These are phyloP conservation scores for Gentiana straminea DNA, from an alignment of 257 asterid genomes.

Conservation along the genomic window DNA sequence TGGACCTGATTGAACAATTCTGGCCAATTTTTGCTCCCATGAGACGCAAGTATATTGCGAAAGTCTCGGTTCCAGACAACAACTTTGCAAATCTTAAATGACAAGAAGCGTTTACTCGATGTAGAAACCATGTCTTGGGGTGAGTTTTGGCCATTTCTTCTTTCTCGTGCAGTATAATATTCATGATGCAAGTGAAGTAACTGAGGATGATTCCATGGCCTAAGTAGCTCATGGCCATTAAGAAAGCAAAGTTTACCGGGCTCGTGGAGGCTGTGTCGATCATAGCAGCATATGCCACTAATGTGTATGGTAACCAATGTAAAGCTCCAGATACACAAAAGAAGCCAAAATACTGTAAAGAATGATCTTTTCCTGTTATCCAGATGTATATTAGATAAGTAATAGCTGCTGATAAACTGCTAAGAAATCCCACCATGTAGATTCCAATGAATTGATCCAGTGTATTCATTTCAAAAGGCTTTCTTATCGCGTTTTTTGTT, in stretches of 20 bases:
- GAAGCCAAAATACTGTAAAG: conserved; percentile 28
- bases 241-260: conserved; percentile 25
- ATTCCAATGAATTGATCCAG: conserved; percentile 34
- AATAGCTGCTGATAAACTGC: conserved; percentile 23
- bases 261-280: conserved; percentile 20
- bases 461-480: conserved; percentile 9
- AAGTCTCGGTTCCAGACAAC: conserved; percentile 56
- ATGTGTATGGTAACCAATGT: conserved; percentile 51
- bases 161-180: conserved; percentile 13
- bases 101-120: conserved; percentile 28
- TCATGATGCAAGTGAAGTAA: conserved; percentile 28
- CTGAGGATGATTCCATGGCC: conserved; percentile 38
- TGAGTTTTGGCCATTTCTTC: conserved; percentile 8
- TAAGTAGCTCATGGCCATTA: conserved; percentile 35
- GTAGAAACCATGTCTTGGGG: conserved; percentile 29
- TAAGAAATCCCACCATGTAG: conserved; percentile 39
- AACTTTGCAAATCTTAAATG: conserved; percentile 45
- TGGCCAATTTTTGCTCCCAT: conserved; percentile 59
- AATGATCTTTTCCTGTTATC: conserved; percentile 23
- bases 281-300: conserved; percentile 34
- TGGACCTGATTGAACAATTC: conserved; percentile 58
- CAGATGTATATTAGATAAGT: conserved; percentile 34
- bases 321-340: conserved; percentile 41
- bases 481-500: conserved; percentile 5
- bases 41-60: conserved; percentile 31